A percentile compares a stretch with the other conserved stretches of the same genome.
Evolutionary conservation across 2,329 filamentous ascomycete genomes (phyloP).

Genomic region (Fusarium poae): DNA sequence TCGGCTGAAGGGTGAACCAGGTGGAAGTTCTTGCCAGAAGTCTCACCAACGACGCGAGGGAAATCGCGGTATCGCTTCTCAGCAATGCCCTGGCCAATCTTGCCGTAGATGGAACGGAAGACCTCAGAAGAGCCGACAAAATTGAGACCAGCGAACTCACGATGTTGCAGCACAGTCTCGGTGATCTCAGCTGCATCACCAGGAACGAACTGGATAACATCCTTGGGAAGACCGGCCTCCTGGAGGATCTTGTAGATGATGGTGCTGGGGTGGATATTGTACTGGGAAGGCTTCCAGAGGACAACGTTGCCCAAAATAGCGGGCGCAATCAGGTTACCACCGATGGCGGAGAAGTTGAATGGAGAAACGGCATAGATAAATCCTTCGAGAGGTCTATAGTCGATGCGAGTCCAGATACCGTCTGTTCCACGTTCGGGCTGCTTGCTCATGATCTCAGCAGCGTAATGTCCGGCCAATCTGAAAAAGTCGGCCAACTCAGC

Average conservation of each 20-base stretch:
- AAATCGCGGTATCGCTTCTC: slow-evolving; percentile 86
- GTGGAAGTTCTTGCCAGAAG: slow-evolving; percentile 95
- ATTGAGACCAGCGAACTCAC: slow-evolving; percentile 88
- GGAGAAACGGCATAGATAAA: slow-evolving; percentile 95
- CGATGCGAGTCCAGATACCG: slow-evolving; percentile 72
- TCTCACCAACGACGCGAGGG: slow-evolving; percentile 89
- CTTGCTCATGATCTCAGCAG: slow-evolving; percentile 61
- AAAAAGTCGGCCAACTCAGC: slow-evolving; percentile 94
- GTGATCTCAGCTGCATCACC: slow-evolving; percentile 89
- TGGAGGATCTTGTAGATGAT: slow-evolving; percentile 90
- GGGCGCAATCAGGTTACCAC: slow-evolving; percentile 84
- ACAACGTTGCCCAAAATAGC: slow-evolving; percentile 95
- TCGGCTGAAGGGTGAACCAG: slow-evolving; percentile 83
- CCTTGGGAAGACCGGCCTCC: slow-evolving; percentile 87
- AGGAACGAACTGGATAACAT: slow-evolving; percentile 93
- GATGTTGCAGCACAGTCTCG: slow-evolving; percentile 78
- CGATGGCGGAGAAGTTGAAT: slow-evolving; percentile 97
- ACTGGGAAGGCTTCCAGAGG: slow-evolving; percentile 93
- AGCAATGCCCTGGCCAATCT: slow-evolving; percentile 84
- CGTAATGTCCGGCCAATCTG: slow-evolving; percentile 93
- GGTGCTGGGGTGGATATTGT: slow-evolving; percentile 87
- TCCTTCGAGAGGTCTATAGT: slow-evolving; percentile 91
- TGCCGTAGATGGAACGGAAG: slow-evolving; percentile 88
- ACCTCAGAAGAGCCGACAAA: slow-evolving; percentile 94
- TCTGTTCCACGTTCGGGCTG: slow-evolving; percentile 53